phyloP scores from a whole-genome alignment of 257 asterid species.

The Salvia rosmarinus region DNA sequence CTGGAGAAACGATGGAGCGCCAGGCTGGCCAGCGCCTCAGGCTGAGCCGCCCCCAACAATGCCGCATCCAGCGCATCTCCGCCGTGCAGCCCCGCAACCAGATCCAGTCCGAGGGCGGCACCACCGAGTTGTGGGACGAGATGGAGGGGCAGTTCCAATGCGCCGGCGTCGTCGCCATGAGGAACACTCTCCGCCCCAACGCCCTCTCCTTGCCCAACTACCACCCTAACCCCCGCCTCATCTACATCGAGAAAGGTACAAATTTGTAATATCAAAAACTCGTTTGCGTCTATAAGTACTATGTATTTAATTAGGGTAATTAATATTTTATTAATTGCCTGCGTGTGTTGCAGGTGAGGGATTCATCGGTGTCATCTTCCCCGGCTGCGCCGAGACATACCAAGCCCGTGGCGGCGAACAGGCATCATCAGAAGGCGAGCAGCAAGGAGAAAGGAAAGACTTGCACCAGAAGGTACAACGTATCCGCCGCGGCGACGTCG shows the following conservation, averaged over 20 bases:
- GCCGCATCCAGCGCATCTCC: conserved; percentile 57
- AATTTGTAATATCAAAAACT: too few species aligned
- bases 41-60: conserved; percentile 57
- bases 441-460: conserved; percentile 33
- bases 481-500: conserved; percentile 59
- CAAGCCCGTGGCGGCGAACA: conserved; percentile 23
- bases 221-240: conserved; percentile 66
- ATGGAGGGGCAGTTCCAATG: conserved; percentile 64
- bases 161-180: conserved; percentile 63
- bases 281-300: too few species aligned
- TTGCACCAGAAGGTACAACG: conserved; percentile 69
- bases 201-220: conserved; percentile 65
- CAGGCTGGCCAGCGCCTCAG: not conserved
- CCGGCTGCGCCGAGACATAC: conserved; percentile 82
- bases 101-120: conserved; percentile 62
- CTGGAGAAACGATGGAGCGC: not conserved
- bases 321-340: too few species aligned
- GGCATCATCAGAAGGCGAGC: conserved; percentile 5
- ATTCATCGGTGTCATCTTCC: conserved; percentile 49
- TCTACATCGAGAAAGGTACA: conserved; percentile 58
- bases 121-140: conserved; percentile 65
- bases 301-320: not conserved
- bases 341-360: conserved; percentile 49
- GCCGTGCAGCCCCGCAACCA: conserved; percentile 52
- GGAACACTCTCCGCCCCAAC: conserved; percentile 47